Evolutionary conservation across 805 yeast genomes (phyloP).

Genomic region (Hanseniaspora valbyensis): DNA sequence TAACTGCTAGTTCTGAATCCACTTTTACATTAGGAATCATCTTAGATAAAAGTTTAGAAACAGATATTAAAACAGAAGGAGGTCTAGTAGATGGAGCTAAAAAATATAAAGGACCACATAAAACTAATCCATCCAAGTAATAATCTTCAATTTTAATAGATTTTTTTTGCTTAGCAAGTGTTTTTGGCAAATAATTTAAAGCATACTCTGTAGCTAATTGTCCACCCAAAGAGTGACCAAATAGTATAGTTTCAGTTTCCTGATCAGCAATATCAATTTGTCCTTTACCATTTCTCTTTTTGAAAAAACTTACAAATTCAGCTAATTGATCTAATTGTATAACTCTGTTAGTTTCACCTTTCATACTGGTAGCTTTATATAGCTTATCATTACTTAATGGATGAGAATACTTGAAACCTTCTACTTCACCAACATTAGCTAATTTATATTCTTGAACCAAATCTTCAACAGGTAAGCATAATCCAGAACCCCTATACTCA

Average conservation of each 20-base stretch:
- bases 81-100: conserved; percentile 53
- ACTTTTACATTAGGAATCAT: conserved; percentile 40
- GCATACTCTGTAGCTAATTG: conserved; percentile 10
- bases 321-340: conserved; percentile 51
- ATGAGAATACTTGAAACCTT: conserved; percentile 28
- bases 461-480: conserved; percentile 22
- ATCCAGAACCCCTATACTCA: conserved; percentile 70
- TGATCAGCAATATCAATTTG: conserved; percentile 20
- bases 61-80: conserved; percentile 32
- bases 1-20: conserved; percentile 45
- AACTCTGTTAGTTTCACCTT: conserved; percentile 48
- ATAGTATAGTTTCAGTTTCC: conserved; percentile 34
- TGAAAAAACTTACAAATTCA: conserved; percentile 39
- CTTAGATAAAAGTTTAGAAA: conserved; percentile 34
- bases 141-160: conserved; percentile 40
- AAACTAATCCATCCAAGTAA: conserved; percentile 38
- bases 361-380: conserved; percentile 30
- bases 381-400: conserved; percentile 21
- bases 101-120: conserved; percentile 49
- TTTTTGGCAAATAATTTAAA: conserved; percentile 30
- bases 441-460: conserved; percentile 3
- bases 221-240: conserved; percentile 80
- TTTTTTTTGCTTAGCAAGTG: conserved; percentile 50
- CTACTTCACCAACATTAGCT: neutral
- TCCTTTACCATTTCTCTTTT: conserved; percentile 20